Evolutionary conservation across 495 filamentous ascomycete genomes (phyloP), one percentile per base, ranked within the genome.

Genomic region (Halenospora varia): DNA sequence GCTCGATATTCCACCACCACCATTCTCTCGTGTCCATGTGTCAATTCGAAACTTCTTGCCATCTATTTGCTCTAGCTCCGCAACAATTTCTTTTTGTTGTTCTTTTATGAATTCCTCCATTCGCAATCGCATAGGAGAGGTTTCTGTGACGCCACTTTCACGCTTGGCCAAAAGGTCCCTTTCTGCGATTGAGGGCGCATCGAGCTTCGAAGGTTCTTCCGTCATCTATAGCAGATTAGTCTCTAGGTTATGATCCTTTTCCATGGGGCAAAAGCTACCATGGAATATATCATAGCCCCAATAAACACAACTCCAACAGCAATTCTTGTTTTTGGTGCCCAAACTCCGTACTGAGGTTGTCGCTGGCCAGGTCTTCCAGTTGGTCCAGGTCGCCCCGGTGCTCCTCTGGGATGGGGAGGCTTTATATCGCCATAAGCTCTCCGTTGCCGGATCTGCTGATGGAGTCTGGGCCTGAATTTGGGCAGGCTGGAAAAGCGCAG

Each of bases 61-160:
- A 68, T 99, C 94, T 25, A 96, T 75, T 57, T 82, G 77, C 68
- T 93, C 85, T 2, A 98, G 80, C 25, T 86, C 89, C 35, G 77
- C 71, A 1, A 97, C 87, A 53, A 97, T 97, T 52, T 88, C 83
- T 57, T 86, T 80, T 68, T 99, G 94, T 62, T 97, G 88, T 54
- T 88, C 81, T 69, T 94, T 94, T 70, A 97, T 92, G 69, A 97
- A 88, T 56, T 87, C 81, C 72, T 97, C 95, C 94, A 97, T 97
- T 40, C 92, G 90, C 42, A 97, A 78, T 46, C 95, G 93, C 95
- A 99, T 99, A 0, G 95, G 92, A 9, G 91, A 96, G 61, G 78
- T 73, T 40, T 85, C 79, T 10, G 77, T 84, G 20, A 92, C 69
- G 47, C 80, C 85, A 18, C 77, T 77, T 69, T 88, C 85, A 25